Evolutionary conservation across 257 asterid species (phyloP), one percentile per base, ranked within the genome.

Genomic region (Apocynum venetum): DNA sequence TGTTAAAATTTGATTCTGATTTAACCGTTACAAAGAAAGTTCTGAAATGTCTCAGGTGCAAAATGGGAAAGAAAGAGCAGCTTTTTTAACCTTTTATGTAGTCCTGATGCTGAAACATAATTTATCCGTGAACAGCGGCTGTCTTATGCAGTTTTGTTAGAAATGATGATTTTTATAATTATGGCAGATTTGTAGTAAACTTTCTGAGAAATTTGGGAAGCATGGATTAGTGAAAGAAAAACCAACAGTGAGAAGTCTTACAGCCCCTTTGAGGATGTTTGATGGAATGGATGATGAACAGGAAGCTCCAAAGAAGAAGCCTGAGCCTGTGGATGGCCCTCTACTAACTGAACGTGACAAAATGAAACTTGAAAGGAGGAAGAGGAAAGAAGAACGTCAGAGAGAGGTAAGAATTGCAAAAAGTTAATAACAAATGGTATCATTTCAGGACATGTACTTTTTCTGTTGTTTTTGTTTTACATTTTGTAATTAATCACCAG

Each of bases 261-360:
- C 80, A 77, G 91, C 97, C 69, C 99, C 99, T 53, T 14, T 95
- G 87, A 87, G 99, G 88, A 95, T 95, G 99, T 88, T 70, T 79
- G 99, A 95, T 80, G 99, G 99, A 71, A 89, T 95, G 99, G 98
- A 95, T 84, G 98, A 95, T 84, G 98, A 93, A 84, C 87, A 75
- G 80, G 92, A 85, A 81, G 94, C 88, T 82, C 94, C 97, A 10
- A 92, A 91, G 83, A 94, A 93, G 87, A 89, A 93, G 80, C 91
- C 89, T 19, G 99, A 95, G 84, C 97, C 96, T n/a, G 90, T 91
- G 79, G 99, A 95, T 82, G 99, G 99, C 75, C 98, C 98, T 64
- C 80, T 95, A 73, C 88, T 95, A 81, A 93, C 99, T 67, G 98
- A 95, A 83, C 97, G 99, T 76, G 99, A 95, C 85, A 90, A 90